Base-by-base conservation (phyloP, 2,329 filamentous ascomycete genomes). In the Iodosphaeria phyllophila region DNA sequence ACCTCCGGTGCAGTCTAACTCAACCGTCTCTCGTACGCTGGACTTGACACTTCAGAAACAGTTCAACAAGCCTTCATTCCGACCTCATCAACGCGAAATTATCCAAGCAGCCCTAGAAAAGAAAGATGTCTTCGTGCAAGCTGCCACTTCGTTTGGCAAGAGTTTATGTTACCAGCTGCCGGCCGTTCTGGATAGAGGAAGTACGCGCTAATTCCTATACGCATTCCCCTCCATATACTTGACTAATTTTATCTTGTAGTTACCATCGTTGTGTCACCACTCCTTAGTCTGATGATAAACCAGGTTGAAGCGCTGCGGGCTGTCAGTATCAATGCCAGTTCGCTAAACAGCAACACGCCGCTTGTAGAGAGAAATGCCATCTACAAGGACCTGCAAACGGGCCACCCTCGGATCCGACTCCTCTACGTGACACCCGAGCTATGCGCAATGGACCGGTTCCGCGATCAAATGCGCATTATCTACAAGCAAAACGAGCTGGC, bases 361-460 rank as follows among this genome's bases (percentile, higher is more conserved):
- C 51, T 55, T 9, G 41, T 56, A 0, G 74, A 80, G 39, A 72
- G 70, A 35, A 60, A 67, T 24, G 54, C 58, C 15, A 82, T 93
- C 32, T 61, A 86, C 26, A 64, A 66, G 27, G 86, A 95, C 40
- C 67, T 95, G 18, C 74, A 79, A 33, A 86, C 79, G 11, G 86
- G 84, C 1, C 84, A 93, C 43, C 86, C 86, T 2, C 62, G 63
- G 10, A 91, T 68, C 4, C 65, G 82, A 5, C 64, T 95, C 4
- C 68, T 95, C 9, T 95, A 95, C 42, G 83, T 95, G 5, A 95
- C 86, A 0, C 86, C 86, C 0, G 86, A 95, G 46, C 66, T 83
- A 30, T 93, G 86, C 46, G 69, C 75, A 17, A 65, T 69, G 4
- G 66, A 82, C 31, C 60, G 63, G 29, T 93, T 95, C 47, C 75